A percentile compares a stretch with the other conserved stretches of the same genome.
These are phyloP conservation scores for Colletotrichum spaethianum DNA, from an alignment of 2,329 filamentous ascomycete genomes.

Conservation along the genomic window DNA sequence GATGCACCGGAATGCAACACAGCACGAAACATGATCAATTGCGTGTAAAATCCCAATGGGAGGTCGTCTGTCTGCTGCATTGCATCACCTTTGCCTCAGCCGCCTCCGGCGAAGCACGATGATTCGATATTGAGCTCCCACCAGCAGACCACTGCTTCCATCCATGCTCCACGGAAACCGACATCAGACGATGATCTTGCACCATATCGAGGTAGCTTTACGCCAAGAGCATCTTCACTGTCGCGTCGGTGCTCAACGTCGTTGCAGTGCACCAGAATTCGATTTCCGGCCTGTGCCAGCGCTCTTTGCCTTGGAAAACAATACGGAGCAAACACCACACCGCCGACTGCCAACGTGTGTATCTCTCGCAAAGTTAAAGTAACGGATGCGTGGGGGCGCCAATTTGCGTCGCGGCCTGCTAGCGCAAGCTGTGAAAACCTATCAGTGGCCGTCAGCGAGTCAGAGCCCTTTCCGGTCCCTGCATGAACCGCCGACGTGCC, in stretches of 20 bases:
- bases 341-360: not conserved
- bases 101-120: not conserved
- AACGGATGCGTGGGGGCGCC: slow-evolving; percentile 1
- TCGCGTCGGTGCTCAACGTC: not conserved
- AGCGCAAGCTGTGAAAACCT: not conserved
- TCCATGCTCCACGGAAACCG: not conserved
- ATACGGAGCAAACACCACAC: not conserved
- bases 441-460: slow-evolving; percentile 5
- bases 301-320: not conserved
- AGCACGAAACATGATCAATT: not conserved
- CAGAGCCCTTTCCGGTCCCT: slow-evolving; percentile 8
- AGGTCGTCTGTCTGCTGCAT: not conserved
- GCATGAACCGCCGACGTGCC: slow-evolving; percentile 6
- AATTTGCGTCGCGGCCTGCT: slow-evolving; percentile 8
- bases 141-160: not conserved
- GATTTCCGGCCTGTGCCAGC: not conserved
- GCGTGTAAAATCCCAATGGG: not conserved
- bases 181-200: not conserved
- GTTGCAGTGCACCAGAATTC: not conserved
- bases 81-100: not conserved
- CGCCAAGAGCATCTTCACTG: not conserved
- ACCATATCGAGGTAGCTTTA: not conserved
- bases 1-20: not conserved
- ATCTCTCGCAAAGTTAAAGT: not conserved
- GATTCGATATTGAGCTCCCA: not conserved